Conservation (phyloP, 2,329 filamentous ascomycete species). For the Colletotrichum abscissum region DNA sequence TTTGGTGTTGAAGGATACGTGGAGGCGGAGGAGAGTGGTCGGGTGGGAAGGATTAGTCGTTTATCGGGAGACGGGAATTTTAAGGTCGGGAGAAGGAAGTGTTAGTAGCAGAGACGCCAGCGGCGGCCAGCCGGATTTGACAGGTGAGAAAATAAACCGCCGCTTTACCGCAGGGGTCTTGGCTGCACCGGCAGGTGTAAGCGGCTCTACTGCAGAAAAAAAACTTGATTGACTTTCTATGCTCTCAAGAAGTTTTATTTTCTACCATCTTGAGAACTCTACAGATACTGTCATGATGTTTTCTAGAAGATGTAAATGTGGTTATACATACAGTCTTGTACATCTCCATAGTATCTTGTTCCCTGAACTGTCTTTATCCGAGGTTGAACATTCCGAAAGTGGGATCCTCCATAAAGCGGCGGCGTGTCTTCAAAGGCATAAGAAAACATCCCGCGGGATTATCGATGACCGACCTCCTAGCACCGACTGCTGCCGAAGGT, state of each 20-base stretch:
- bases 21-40: conserved; percentile 35
- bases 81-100: conserved; percentile 17
- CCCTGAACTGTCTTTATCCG: not conserved
- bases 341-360: not conserved
- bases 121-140: conserved; percentile 10
- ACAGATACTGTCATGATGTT: not conserved
- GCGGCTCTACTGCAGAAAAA: not conserved
- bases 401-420: conserved; percentile 14
- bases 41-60: conserved; percentile 9
- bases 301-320: not conserved
- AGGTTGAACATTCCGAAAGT: conserved; percentile 1
- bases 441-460: conserved; percentile 23
- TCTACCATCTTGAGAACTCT: not conserved
- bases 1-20: conserved; percentile 38
- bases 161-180: conserved; percentile 22
- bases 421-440: conserved; percentile 1
- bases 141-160: conserved; percentile 22
- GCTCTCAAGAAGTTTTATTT: too few species aligned
- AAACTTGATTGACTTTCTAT: not conserved
- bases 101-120: not conserved
- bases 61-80: conserved; percentile 30
- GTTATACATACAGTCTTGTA: not conserved
- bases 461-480: conserved; percentile 26
- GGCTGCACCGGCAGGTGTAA: not conserved
- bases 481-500: conserved; percentile 22